Evolutionary conservation across 495 filamentous ascomycete genomes (phyloP), one percentile per base, ranked within the genome.

Genomic region (Hypoxylon rickii): DNA sequence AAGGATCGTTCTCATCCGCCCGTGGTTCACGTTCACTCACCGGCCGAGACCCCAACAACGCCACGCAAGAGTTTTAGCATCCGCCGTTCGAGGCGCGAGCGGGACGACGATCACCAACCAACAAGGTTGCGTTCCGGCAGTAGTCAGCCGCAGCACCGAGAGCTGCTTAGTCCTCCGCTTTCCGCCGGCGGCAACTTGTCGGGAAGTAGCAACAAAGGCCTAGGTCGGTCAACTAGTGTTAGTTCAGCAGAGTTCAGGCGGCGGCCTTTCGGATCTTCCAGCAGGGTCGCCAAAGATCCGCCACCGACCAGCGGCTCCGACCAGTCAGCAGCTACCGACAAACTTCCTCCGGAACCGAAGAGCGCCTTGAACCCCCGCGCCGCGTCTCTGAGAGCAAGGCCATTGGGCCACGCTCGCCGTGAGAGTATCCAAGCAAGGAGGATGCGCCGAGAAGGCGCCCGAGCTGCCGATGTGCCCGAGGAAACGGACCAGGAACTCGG

Each of bases 401-500:
- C 92, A 2, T 77, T 97, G 29, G 92, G 95, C 2, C 94, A 97
- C 70, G 90, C 88, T 42, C 80, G 93, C 41, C 79, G 90, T 46
- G 92, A 96, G 70, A 94, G 90, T 65, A 94, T 96, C 40, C 91
- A 96, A 71, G 90, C 88, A 29, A 81, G 90, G 49, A 81, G 91
- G 37, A 66, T 55, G 76, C 85, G 51, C 42, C 76, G 85, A 12
- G 75, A 77, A 57, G 83, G 87, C 37, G 80, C 82, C 18, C 82
- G 81, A 34, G 83, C 88, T 52, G 81, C 86, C 12, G 86, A 87
- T 64, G 87, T 93, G 6, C 85, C 81, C 7, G 93, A 92, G 71
- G 92, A 94, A 72, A 93, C 88, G 7, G 90, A 90, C 43, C 70
- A 75, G 16, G 80, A 78, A 67, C 73, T 75, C 61, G 81, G 70